Conservation (phyloP, 2,329 filamentous ascomycete genomes). For the Diaporthe sp. region DNA sequence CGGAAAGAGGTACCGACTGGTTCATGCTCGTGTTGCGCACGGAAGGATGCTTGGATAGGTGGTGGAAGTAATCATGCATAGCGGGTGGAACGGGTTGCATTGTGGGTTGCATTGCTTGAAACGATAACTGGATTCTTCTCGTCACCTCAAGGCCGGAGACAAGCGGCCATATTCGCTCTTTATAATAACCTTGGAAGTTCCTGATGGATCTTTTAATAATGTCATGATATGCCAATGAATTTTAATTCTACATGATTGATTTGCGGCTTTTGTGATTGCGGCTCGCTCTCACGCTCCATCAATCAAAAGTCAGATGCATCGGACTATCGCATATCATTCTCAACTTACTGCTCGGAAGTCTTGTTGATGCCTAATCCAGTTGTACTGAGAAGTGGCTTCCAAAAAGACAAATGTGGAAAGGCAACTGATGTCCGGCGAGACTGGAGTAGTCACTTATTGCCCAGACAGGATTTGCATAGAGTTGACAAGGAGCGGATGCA, state of each 20-base stretch:
- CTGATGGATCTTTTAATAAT: slow-evolving; percentile 1
- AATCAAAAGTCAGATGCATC: background rate
- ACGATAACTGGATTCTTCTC: background rate
- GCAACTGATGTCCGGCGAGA: too few species aligned
- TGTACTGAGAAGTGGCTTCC: too few species aligned
- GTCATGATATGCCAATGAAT: background rate
- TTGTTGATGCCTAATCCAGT: background rate
- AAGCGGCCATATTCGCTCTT: background rate
- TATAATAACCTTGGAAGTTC: background rate
- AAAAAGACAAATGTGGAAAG: too few species aligned
- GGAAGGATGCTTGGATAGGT: background rate
- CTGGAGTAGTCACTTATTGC: background rate
- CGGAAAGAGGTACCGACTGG: too few species aligned
- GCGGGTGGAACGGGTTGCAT: background rate
- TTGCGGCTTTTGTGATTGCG: accelerated
- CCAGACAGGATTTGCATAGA: background rate
- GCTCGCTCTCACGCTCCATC: background rate
- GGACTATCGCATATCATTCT: background rate
- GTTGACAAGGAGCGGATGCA: too few species aligned
- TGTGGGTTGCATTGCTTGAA: background rate
- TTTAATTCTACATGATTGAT: accelerated
- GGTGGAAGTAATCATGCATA: slow-evolving; percentile 1
- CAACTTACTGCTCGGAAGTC: background rate
- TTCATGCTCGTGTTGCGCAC: background rate
- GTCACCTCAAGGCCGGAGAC: slow-evolving; percentile 12